Evolutionary conservation across 176 grass and related monocot genomes (phyloP).

Genomic region (Metroxylon sagu): DNA sequence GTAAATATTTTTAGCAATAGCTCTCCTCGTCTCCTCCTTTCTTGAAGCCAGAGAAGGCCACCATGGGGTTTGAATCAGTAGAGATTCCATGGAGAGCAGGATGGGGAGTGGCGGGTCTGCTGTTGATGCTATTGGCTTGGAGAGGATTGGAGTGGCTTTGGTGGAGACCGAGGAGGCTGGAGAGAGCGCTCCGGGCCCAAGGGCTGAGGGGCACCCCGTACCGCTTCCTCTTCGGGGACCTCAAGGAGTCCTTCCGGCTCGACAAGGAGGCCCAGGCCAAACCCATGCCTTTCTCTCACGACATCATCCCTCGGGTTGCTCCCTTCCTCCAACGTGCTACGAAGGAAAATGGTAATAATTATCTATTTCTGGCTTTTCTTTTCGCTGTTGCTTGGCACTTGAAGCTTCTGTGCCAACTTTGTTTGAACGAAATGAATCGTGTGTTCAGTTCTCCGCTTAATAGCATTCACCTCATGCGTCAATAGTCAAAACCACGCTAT

Average conservation of each 20-base stretch:
- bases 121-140: constrained; percentile 5
- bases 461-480: too few relatives aligned
- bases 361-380: too few relatives aligned
- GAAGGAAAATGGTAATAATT: constrained; percentile 25
- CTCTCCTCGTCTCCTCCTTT: too few relatives aligned
- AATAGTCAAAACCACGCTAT: too few relatives aligned
- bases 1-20: too few relatives aligned
- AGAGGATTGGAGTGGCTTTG: constrained; percentile 8
- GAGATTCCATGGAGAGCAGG: too few relatives aligned
- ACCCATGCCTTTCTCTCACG: constrained; percentile 44
- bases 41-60: too few relatives aligned
- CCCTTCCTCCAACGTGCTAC: constrained; percentile 16
- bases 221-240: constrained; percentile 34
- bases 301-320: constrained; percentile 23
- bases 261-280: constrained; percentile 1
- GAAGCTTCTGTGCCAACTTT: neutral
- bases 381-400: neutral
- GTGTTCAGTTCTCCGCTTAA: too few relatives aligned
- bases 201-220: constrained; percentile 35
- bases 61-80: too few relatives aligned
- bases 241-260: constrained; percentile 19
- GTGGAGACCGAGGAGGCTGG: constrained; percentile 32
- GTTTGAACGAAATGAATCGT: too few relatives aligned
- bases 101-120: constrained; percentile 3
- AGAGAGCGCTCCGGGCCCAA: constrained; percentile 23